These are phyloP conservation scores for Suillus spraguei DNA, from an alignment of 768 basidiomycete species.

Conservation along the genomic window DNA sequence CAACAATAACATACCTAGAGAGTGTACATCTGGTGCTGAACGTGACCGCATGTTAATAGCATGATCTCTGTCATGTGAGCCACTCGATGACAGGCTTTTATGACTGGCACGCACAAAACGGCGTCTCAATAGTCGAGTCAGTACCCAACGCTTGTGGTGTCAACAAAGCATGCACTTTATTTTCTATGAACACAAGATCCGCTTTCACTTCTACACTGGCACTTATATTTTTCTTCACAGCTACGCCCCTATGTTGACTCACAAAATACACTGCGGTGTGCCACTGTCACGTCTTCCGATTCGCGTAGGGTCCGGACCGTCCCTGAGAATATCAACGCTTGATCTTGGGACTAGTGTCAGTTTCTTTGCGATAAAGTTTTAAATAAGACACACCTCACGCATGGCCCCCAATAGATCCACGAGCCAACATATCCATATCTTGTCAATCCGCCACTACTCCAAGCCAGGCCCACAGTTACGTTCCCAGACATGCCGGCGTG, in stretches of 20 bases:
- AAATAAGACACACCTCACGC: not conserved
- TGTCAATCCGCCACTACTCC: not conserved
- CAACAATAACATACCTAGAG: not conserved
- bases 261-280: not conserved
- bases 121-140: not conserved
- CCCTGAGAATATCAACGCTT: not conserved
- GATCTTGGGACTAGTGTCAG: not conserved
- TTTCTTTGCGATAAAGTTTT: not conserved
- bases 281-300: not conserved
- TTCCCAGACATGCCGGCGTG: not conserved
- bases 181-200: not conserved
- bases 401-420: not conserved
- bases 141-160: not conserved
- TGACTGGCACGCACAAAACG: not conserved
- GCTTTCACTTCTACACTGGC: not conserved
- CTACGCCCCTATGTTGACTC: not conserved
- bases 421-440: not conserved
- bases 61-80: not conserved
- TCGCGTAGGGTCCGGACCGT: not conserved
- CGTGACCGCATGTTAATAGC: not conserved
- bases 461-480: not conserved
- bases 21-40: not conserved
- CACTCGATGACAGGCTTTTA: not conserved
- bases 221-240: conserved; percentile 4
- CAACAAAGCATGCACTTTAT: not conserved